Base-by-base conservation (phyloP, 352 stramenopile species). In the Phytophthora citricola region DNA sequence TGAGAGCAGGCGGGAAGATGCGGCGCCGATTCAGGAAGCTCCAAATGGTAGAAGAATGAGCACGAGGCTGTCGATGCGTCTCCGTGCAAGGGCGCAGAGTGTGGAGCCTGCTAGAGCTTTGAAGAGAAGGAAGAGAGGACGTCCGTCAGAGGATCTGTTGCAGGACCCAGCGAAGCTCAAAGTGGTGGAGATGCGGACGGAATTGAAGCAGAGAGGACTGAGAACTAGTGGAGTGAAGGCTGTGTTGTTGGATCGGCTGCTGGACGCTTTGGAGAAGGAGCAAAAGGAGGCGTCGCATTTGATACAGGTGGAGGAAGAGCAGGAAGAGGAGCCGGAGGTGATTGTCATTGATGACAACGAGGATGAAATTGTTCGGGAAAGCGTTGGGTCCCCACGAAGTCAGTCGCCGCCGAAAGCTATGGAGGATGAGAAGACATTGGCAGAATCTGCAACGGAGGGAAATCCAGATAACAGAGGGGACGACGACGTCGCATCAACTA, bases 291-390 rank as follows among this genome's bases (percentile, higher is more conserved):
- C 58, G 22, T 38, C 32, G 48, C 55, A 63, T 14, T 15, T 73
- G 17, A 57, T 85, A 15, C 50, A 78, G 6, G 46, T 71, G 9
- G 58, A 75, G 39, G 63, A 78, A 27, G 45, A 78, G 6, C 36
- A 50, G 8, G 51, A 51, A 7, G 61, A 74, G 26, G 52, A 56
- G 20, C 14, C 47, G n/a, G 47, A 59, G 11, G 38, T 41, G 11
- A 54, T 54, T 55, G 50, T 63, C 1, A 58, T 68, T 26, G 41
- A 59, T 11, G 50, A 51, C 7, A 69, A 80, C 10, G 70, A 76
- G 17, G 73, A 77, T 44, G 83, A 91, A 48, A 89, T 92, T 45
- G 81, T 92, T 9, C 77, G 79, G 29, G 83, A 92, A 46, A 92
- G 83, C 38, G n/a, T 76, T 0, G 68, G 48, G 10, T 75, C 63